Percentiles rank a stretch among this genome's conserved stretches.
Evolutionary conservation across 2,329 filamentous ascomycete genomes (phyloP).

Genomic region (Aspergillus nomiae): DNA sequence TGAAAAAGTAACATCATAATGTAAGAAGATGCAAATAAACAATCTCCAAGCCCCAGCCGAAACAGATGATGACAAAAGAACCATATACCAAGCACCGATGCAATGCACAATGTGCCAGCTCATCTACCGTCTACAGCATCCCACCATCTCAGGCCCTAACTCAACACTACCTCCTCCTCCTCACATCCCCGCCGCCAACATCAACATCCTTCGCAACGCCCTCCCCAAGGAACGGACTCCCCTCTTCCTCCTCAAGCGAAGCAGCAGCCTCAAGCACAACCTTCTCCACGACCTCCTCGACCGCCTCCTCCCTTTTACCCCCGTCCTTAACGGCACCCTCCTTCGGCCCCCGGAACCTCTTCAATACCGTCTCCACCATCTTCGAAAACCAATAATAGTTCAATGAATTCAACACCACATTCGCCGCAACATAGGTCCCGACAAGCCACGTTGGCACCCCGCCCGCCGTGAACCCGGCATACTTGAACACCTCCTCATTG

Average conservation of each 20-base stretch:
- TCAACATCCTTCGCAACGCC: slow-evolving; percentile 57
- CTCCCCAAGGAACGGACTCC: slow-evolving; percentile 29
- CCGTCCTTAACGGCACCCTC: slow-evolving; percentile 15
- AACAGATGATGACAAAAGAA: not conserved
- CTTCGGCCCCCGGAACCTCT: slow-evolving; percentile 55
- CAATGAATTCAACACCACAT: slow-evolving; percentile 62
- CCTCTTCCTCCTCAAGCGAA: slow-evolving; percentile 33
- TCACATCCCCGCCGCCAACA: slow-evolving; percentile 82
- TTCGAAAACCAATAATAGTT: slow-evolving; percentile 70
- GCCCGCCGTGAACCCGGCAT: slow-evolving; percentile 40
- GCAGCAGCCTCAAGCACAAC: slow-evolving; percentile 39
- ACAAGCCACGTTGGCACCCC: slow-evolving; percentile 61
- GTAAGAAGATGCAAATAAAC: not conserved
- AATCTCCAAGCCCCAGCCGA: not conserved
- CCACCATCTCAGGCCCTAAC: not conserved
- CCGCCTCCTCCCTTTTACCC: slow-evolving; percentile 10
- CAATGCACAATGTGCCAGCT: not conserved
- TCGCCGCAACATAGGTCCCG: slow-evolving; percentile 59
- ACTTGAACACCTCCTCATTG: slow-evolving; percentile 52
- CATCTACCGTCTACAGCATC: not conserved
- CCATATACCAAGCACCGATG: not conserved
- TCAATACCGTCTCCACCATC: slow-evolving; percentile 67
- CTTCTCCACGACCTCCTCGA: slow-evolving; percentile 25
- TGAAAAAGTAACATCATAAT: not conserved
- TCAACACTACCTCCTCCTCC: slow-evolving; percentile 37